Evolutionary conservation across 768 basidiomycete species (phyloP), one percentile per base, ranked within the genome.

Genomic region (Suillus bovinus): DNA sequence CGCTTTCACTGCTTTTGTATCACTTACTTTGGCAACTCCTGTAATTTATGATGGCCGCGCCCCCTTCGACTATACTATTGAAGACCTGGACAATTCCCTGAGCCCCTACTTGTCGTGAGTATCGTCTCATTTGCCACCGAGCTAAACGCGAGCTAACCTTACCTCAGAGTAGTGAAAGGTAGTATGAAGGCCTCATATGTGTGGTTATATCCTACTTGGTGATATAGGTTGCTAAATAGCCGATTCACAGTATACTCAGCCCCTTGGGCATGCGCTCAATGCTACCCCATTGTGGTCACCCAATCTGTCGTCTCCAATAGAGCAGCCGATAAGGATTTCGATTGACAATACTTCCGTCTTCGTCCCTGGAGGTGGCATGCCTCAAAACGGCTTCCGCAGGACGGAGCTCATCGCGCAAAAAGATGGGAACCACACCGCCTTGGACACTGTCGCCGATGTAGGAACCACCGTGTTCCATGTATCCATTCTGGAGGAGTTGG

Each of bases 291-390:
- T 87, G 5, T 86, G 83, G 84, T 76, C 77, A 57, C 57, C 60
- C 17, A 53, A 72, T 16, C 64, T 67, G 20, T 66, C 66, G 10
- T 60, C 68, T 6, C 69, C 78, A 20, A 72, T 65, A 14, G 86
- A 87, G 61, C 84, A 88, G 71, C 72, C 78, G 0, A 72, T 87
- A 58, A 77, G 80, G 34, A 75, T 84, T 58, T 75, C 80, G 2
- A 86, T 89, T 57, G 84, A 86, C 68, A 84, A 85, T 70, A 79
- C 75, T 58, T 84, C 85, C 38, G 72, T 86, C 49, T 88, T 87
- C 65, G 68, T 80, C 36, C 83, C 86, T 0, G 85, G 85, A 4
- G 73, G 80, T 17, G 74, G 72, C 0, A 64, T 69, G 4, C 63
- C 60, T 50, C 86, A 87, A 68, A 74, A 70, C 47, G 85, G 86